Conservation (phyloP, 257 asterid genomes). For the Solanum pimpinellifolium region DNA sequence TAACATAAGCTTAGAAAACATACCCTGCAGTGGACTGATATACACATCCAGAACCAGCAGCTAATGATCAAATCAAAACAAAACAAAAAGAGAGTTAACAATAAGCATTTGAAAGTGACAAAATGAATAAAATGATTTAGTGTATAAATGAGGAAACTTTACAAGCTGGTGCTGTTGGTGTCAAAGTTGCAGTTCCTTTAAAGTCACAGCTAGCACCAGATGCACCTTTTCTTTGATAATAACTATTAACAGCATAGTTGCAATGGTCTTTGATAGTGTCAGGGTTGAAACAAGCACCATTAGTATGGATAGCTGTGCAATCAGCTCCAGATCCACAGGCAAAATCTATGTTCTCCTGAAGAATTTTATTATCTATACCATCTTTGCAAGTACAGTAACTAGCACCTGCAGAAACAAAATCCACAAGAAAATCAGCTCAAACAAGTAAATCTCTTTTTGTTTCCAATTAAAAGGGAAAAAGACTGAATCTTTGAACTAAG, state of each 20-base stretch:
- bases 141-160: background rate
- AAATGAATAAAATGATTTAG: background rate
- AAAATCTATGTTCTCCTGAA: constrained; percentile 72
- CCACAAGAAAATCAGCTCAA: constrained; percentile 7
- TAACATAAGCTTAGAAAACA: background rate
- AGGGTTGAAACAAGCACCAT: constrained; percentile 62
- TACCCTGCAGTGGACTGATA: constrained; percentile 63
- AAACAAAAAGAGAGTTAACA: background rate
- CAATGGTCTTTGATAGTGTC: constrained; percentile 74
- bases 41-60: constrained; percentile 16
- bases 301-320: constrained; percentile 42
- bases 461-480: background rate
- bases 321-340: constrained; percentile 85
- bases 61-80: constrained; percentile 14
- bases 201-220: constrained; percentile 56
- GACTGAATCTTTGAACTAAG: background rate
- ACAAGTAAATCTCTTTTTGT: background rate
- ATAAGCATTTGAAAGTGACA: background rate
- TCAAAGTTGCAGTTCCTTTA: constrained; percentile 34
- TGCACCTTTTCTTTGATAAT: constrained; percentile 50
- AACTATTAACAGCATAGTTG: constrained; percentile 74
- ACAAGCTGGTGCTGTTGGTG: constrained; percentile 33
- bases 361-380: constrained; percentile 21
- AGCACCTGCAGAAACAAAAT: constrained; percentile 28
- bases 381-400: constrained; percentile 48